phyloP scores from a whole-genome alignment of 164 flowering plant genomes.

The Magnolia officinalis region DNA sequence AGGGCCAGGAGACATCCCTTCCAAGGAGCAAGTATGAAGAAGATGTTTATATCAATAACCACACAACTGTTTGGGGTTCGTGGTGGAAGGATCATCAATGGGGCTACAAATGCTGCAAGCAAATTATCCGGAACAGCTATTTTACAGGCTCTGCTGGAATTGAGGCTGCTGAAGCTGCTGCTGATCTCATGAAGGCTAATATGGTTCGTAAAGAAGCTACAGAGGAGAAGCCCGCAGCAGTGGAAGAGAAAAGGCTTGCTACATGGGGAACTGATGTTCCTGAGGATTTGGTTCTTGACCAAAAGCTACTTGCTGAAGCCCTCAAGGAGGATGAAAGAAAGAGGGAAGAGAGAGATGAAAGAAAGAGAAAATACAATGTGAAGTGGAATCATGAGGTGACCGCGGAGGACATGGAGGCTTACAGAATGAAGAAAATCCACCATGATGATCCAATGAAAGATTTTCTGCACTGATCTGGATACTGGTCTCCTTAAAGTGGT shows the following conservation, averaged over 20 bases:
- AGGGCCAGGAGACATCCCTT: conserved; percentile 69
- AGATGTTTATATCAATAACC: conserved; percentile 80
- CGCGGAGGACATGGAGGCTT: conserved; percentile 84
- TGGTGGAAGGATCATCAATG: conserved; percentile 99
- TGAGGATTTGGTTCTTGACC: conserved; percentile 70
- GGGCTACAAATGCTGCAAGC: conserved; percentile 94
- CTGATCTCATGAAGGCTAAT: conserved; percentile 56
- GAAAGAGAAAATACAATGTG: conserved; percentile 84
- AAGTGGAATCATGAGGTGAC: conserved; percentile 82
- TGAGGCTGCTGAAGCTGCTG: conserved; percentile 82
- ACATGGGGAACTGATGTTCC: conserved; percentile 93
- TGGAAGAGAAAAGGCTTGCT: conserved; percentile 66
- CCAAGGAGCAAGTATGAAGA: conserved; percentile 94
- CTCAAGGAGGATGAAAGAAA: conserved; percentile 84
- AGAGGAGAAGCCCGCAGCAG: conserved; percentile 51
- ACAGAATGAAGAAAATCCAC: conserved; percentile 63
- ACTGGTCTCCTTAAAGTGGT: too few relatives aligned
- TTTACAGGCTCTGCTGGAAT: conserved; percentile 82
- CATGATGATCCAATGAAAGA: conserved; percentile 92
- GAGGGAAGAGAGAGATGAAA: conserved; percentile 78
- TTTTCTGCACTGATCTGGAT: conserved; percentile 40
- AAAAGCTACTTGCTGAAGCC: conserved; percentile 58
- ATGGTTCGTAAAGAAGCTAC: conserved; percentile 73
- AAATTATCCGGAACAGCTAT: conserved; percentile 72
- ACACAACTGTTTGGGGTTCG: conserved; percentile 90